Percentiles rank a stretch among this genome's conserved stretches.
Conservation (phyloP, 78 protist species). For the Planoprotostelium fungivorum region DNA sequence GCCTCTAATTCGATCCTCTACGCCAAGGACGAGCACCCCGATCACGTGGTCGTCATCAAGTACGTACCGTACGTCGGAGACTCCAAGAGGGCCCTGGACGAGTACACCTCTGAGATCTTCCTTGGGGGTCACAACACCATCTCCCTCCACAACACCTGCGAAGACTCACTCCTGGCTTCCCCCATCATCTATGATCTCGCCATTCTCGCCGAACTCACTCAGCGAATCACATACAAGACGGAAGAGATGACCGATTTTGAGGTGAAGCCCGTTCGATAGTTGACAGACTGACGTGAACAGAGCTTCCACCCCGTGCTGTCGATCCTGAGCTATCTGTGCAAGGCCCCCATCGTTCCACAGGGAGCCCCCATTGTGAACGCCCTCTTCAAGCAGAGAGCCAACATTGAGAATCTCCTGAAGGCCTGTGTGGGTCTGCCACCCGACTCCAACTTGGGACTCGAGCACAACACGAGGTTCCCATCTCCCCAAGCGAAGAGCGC, state of each 20-base stretch:
- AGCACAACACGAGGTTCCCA: conserved; percentile 54
- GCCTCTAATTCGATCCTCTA: conserved; percentile 90
- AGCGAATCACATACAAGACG: conserved; percentile 69
- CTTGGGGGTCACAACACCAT: conserved; percentile 96
- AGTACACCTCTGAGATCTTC: conserved; percentile 92
- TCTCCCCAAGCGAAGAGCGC: neutral
- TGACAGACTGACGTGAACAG: too few relatives aligned
- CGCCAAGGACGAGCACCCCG: conserved; percentile 92
- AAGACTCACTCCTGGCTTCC: conserved; percentile 97
- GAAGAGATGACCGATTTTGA: conserved; percentile 24
- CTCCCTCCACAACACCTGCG: conserved; percentile 86
- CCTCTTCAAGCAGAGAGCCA: conserved; percentile 88
- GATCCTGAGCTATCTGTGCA: conserved; percentile 80
- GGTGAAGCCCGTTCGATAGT: too few relatives aligned
- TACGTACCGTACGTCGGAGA: conserved; percentile 99
- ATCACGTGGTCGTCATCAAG: conserved; percentile 98
- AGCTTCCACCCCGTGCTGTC: conserved; percentile 85
- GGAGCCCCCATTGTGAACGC: conserved; percentile 96
- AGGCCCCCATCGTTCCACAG: conserved; percentile 94
- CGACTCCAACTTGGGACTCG: conserved; percentile 89
- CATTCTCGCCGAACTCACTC: conserved; percentile 81
- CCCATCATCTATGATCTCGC: conserved; percentile 97
- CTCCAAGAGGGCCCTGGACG: conserved; percentile 99
- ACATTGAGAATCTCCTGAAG: conserved; percentile 85
- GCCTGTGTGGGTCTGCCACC: conserved; percentile 96